Evolutionary conservation across 768 basidiomycete genomes (phyloP), one percentile per base, ranked within the genome.

Genomic region (Tephrocybe rancida): DNA sequence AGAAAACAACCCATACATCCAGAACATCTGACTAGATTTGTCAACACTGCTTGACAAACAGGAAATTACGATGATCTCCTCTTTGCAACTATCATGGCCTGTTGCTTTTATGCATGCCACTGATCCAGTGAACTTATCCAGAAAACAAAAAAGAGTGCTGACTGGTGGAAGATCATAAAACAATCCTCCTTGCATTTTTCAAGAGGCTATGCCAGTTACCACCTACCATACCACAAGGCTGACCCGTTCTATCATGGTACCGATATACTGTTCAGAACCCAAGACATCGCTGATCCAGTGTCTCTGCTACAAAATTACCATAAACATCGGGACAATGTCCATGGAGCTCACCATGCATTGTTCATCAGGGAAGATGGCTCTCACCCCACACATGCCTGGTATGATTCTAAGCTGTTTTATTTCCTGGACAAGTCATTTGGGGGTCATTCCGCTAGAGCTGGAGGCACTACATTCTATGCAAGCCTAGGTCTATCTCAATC

Each of bases 91-190:
- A 44, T 69, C 1, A 50, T 67, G 1, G 55, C 63, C 2, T 67
- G 64, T 30, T 45, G 49, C n/a, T 70, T 70, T 42, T 67, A 68
- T 51, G 64, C 51, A 6, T 70, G 68, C 38, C 68, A 70, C 56
- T 49, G 62, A 19, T 48, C 52, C 5, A 61, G 68, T 0, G 64
- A 19, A 63, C 8, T 70, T 62, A 41, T 54, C 32, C 11, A 65
- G 29, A 61, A 66, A 3, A 43, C 65, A 16, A 27, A 59, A 35
- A 59, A 54, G 14, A 49, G 55, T n/a, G 47, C 56, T 6, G 59
- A 70, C 39, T 68, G 60, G 62, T 26, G 57, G 0, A 70, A 70
- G 47, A 56, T 70, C 29, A 68, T 70, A 29, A 61, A 65, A 34
- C 56, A 57, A 55, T 56, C 11, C 48, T 66, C 13, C 34, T 64